phyloP scores from a whole-genome alignment of 805 yeast species.

The Ogataea henricii region DNA sequence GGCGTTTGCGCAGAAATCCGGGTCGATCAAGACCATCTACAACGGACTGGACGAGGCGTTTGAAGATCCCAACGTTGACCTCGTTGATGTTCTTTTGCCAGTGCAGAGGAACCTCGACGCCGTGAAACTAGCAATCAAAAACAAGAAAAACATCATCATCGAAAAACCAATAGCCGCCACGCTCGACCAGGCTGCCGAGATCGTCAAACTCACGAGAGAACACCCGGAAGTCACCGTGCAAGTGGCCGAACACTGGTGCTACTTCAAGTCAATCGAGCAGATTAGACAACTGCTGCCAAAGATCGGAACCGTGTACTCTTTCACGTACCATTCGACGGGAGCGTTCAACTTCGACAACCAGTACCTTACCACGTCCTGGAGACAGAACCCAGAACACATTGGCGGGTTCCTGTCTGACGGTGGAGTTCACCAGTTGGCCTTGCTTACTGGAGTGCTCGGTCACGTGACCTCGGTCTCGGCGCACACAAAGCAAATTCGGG shows the following conservation, averaged over 20 bases:
- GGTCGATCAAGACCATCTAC: conserved; percentile 53
- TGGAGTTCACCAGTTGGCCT: conserved; percentile 93
- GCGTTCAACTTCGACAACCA: conserved; percentile 62
- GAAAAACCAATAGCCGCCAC: conserved; percentile 95
- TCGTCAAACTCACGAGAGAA: conserved; percentile 64
- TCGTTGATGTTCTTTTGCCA: conserved; percentile 87
- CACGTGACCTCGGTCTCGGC: conserved; percentile 71
- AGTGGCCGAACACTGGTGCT: conserved; percentile 87
- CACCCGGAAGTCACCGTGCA: conserved; percentile 66
- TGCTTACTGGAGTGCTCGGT: conserved; percentile 82
- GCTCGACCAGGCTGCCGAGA: conserved; percentile 74
- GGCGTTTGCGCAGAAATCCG: conserved; percentile 67
- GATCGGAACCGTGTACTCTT: conserved; percentile 73
- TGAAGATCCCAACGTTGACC: conserved; percentile 65
- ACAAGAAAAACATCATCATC: conserved; percentile 75
- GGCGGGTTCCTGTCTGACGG: conserved; percentile 95
- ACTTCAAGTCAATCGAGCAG: conserved; percentile 56
- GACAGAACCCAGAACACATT: conserved; percentile 85
- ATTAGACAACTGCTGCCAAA: conserved; percentile 60
- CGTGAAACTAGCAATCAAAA: conserved; percentile 66
- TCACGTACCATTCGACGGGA: conserved; percentile 75
- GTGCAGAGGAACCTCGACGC: conserved; percentile 74
- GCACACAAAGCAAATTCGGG: conserved; percentile 72
- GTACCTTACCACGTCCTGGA: conserved; percentile 77
- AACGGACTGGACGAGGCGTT: conserved; percentile 66